These are phyloP conservation scores for Hygrophorus russula DNA, from an alignment of 768 basidiomycete genomes.

Conservation along the genomic window DNA sequence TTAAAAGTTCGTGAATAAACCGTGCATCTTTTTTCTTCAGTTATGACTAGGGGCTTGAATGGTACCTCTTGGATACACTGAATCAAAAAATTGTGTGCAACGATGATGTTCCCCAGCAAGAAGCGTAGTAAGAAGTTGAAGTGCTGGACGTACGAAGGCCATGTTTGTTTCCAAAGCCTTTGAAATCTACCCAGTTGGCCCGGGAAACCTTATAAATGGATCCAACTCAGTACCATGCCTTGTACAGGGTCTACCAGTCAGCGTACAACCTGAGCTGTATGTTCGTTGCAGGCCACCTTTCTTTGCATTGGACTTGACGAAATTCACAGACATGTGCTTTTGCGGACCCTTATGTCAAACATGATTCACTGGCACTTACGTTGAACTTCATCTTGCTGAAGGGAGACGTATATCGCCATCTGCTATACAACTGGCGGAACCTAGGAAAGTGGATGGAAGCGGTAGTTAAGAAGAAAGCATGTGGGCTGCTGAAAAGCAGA, in stretches of 20 bases:
- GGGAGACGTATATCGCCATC: conserved; percentile 72
- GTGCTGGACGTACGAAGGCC: no score
- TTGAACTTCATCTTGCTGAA: conserved; percentile 79
- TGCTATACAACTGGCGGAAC: conserved; percentile 71
- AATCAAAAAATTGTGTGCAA: no score
- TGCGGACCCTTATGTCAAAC: conserved; percentile 83
- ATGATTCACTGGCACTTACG: conserved; percentile 63
- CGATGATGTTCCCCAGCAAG: no score
- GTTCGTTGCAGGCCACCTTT: conserved; percentile 32
- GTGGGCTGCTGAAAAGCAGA: conserved; percentile 5
- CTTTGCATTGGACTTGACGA: conserved; percentile 1
- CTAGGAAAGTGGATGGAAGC: conserved; percentile 26
- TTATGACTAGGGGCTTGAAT: no score
- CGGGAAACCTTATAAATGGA: conserved; percentile 80
- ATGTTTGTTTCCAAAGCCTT: no score
- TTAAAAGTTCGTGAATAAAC: no score
- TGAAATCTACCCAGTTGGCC: no score
- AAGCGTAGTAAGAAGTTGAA: no score
- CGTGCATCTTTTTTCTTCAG: no score
- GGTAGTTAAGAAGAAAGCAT: conserved; percentile 1
- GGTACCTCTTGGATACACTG: no score
- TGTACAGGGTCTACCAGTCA: conserved; percentile 75
- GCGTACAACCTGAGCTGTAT: conserved; percentile 78
- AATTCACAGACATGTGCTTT: conserved; percentile 41
- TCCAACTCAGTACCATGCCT: conserved; percentile 54